These are phyloP conservation scores for Fusarium sp. DNA, from an alignment of 2,329 filamentous ascomycete genomes.

Conservation along the genomic window DNA sequence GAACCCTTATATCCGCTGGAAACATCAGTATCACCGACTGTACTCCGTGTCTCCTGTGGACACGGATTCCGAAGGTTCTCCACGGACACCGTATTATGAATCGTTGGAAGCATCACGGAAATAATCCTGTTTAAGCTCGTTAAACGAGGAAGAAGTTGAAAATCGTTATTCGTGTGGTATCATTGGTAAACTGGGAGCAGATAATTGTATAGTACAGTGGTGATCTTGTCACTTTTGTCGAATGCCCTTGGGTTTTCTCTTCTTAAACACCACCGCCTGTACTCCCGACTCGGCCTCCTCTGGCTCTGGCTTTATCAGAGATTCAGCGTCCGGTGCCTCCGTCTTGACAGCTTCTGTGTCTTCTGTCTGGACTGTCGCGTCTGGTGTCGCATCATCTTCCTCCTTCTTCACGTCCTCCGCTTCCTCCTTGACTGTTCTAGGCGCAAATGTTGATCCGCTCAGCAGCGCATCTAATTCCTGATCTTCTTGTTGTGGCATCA, in stretches of 20 bases:
- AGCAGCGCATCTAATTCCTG: slow-evolving; percentile 74
- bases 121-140: background rate
- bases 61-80: slow-evolving; percentile 2
- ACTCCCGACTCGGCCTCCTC: slow-evolving; percentile 42
- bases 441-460: slow-evolving; percentile 52
- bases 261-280: slow-evolving; percentile 79
- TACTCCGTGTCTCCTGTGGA: slow-evolving; percentile 1
- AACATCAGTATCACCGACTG: background rate
- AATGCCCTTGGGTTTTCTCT: slow-evolving; percentile 77
- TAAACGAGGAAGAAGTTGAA: background rate
- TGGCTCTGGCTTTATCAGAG: slow-evolving; percentile 50
- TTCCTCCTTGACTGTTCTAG: slow-evolving; percentile 45
- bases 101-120: background rate
- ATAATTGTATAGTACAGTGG: slow-evolving; percentile 4
- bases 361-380: slow-evolving; percentile 8
- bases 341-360: slow-evolving; percentile 54
- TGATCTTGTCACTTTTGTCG: slow-evolving; percentile 64
- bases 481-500: slow-evolving; percentile 60
- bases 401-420: slow-evolving; percentile 45
- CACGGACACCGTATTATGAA: slow-evolving; percentile 22
- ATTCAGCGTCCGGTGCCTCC: slow-evolving; percentile 52
- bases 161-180: slow-evolving; percentile 31
- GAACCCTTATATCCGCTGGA: slow-evolving; percentile 6
- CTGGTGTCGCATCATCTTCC: slow-evolving; percentile 6
- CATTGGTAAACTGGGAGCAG: slow-evolving; percentile 14